Evolutionary conservation across 2,329 filamentous ascomycete genomes (phyloP).

Genomic region (Metarhizium robertsii): DNA sequence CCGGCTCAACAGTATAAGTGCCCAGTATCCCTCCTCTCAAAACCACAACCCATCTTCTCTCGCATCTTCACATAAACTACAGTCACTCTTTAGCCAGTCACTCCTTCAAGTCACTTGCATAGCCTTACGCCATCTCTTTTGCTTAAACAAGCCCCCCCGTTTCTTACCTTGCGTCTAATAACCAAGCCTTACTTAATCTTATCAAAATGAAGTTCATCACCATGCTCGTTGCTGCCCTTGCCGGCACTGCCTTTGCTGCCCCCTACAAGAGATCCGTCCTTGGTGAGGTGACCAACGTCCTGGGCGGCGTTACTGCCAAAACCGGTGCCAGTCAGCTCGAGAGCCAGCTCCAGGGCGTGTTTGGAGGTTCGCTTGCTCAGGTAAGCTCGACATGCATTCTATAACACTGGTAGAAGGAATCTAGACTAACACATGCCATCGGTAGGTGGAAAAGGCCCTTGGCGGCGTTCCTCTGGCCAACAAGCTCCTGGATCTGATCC

Average conservation of each 20-base stretch:
- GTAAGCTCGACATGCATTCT: not conserved
- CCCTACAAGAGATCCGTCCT: slow-evolving; percentile 9
- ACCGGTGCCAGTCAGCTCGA: slow-evolving; percentile 10
- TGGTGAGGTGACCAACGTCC: slow-evolving; percentile 8
- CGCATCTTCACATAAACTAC: not conserved
- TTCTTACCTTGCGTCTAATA: not conserved
- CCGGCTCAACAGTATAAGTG: not conserved
- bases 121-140: not conserved
- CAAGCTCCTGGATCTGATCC: slow-evolving; percentile 13
- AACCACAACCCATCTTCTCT: not conserved
- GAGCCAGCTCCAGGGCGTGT: slow-evolving; percentile 10
- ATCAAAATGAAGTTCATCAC: slow-evolving; percentile 13
- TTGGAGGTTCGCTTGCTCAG: slow-evolving; percentile 7
- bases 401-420: no score
- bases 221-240: slow-evolving; percentile 8
- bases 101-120: not conserved
- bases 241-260: slow-evolving; percentile 10
- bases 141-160: not conserved
- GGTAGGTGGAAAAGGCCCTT: slow-evolving; percentile 12
- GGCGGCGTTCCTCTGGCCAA: slow-evolving; percentile 11
- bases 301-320: slow-evolving; percentile 9
- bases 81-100: not conserved
- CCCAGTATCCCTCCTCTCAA: not conserved
- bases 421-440: not conserved
- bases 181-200: not conserved